Evolutionary conservation across 768 basidiomycete species (phyloP).

Genomic region (Paxillus rubicundulus): DNA sequence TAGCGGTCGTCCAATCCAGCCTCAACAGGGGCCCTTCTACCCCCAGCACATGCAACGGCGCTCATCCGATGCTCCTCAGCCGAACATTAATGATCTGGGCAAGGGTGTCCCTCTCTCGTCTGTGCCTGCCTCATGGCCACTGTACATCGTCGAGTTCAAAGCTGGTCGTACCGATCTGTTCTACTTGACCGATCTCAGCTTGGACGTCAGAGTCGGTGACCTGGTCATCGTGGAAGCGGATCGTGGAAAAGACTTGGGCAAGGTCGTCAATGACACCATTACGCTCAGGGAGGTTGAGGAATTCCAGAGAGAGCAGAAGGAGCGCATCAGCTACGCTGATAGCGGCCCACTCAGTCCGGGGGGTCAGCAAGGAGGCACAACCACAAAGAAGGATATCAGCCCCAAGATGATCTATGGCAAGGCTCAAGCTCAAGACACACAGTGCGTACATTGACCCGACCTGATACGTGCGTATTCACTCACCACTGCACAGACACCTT

Average conservation of each 20-base stretch:
- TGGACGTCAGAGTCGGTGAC: constrained; percentile 78
- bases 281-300: constrained; percentile 87
- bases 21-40: constrained; percentile 30
- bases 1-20: constrained; percentile 25
- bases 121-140: constrained; percentile 81
- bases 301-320: constrained; percentile 80
- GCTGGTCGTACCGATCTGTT: constrained; percentile 94
- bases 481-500: constrained; percentile 51
- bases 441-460: constrained; percentile 41
- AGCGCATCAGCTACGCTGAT: constrained; percentile 44
- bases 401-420: constrained; percentile 97
- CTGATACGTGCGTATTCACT: neutral
- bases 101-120: constrained; percentile 85
- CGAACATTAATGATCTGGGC: constrained; percentile 60
- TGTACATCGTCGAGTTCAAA: constrained; percentile 98
- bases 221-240: constrained; percentile 97
- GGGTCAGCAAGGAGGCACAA: constrained; percentile 31
- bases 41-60: constrained; percentile 38
- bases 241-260: constrained; percentile 89
- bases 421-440: constrained; percentile 77
- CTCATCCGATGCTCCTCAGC: constrained; percentile 36
- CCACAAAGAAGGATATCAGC: constrained; percentile 85
- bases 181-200: constrained; percentile 72
- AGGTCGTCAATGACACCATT: constrained; percentile 87
- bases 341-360: constrained; percentile 52